Evolutionary conservation across 176 grass and related monocot species (phyloP).

Genomic region (Triticum dicoccoides): DNA sequence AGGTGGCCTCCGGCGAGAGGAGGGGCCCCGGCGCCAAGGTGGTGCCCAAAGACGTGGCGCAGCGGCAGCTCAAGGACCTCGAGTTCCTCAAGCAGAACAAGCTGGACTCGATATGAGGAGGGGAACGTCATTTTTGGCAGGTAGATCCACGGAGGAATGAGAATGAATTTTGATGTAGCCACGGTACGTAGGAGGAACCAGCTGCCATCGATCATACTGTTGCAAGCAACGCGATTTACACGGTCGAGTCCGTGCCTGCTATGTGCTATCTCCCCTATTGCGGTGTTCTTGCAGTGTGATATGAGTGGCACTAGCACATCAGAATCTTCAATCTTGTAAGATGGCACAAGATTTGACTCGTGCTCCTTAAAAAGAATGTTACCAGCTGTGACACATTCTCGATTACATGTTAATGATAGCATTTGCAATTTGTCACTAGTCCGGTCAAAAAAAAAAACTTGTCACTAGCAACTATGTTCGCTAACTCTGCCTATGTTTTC

Average conservation of each 20-base stretch:
- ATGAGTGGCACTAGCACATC: background rate
- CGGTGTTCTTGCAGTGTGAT: background rate
- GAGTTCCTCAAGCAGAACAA: slow-evolving; percentile 76
- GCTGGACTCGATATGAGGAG: slow-evolving; percentile 32
- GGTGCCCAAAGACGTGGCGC: slow-evolving; percentile 60
- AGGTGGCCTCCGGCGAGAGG: slow-evolving; percentile 58
- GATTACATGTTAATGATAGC: background rate
- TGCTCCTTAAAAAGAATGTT: background rate
- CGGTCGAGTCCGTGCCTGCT: background rate
- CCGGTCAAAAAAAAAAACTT: no score
- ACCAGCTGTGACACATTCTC: background rate
- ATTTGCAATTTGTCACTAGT: background rate
- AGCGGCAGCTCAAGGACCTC: slow-evolving; percentile 83
- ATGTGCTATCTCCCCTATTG: background rate
- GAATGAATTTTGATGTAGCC: background rate
- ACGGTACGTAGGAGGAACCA: background rate
- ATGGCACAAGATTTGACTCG: background rate
- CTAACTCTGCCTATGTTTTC: no score
- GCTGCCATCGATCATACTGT: background rate
- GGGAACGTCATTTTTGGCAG: background rate
- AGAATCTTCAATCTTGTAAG: background rate
- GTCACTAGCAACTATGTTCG: background rate
- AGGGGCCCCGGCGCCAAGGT: slow-evolving; percentile 51
- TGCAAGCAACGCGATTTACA: background rate
- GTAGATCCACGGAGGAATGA: background rate